Evolutionary conservation across 1,284 basidiomycete genomes (phyloP), one percentile per base, ranked within the genome.

Genomic region (Irpex sp.): DNA sequence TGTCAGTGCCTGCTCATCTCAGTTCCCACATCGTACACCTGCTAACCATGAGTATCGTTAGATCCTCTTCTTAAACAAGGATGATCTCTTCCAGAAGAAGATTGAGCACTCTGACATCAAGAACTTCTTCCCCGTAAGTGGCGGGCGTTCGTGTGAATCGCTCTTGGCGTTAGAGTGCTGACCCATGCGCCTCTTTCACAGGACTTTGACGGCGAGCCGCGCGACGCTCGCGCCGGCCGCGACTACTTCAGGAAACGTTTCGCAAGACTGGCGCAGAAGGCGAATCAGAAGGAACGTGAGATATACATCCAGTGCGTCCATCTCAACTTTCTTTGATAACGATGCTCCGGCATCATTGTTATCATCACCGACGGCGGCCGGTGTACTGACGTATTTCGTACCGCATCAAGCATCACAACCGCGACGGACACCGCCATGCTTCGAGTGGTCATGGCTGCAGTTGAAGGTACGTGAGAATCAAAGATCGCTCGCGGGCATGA

Each of bases 401-500:
- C 35, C 51, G 37, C 47, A 17, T 50, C 49, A 70, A 95, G 93
- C 75, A 89, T 90, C 65, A 97, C 96, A 43, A 97, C 92, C 46
- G 96, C 96, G 17, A 96, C 95, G 53, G 95, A 98, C 78, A 95
- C 94, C 0, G 90, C 84, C n/a, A 83, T 96, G 80, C 78, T 98
- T 64, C 82, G 92, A 70, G 94, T 96, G 35, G 93, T 97, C 46
- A 97, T 98, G 95, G 91, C 90, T 65, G 93, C 94, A 65, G 93
- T 94, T 63, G 91, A 93, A 92, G 91, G 92, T 90, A 68, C 68
- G 86, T 80, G 36, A 51, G 63, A 49, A 59, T 61, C 43, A 51
- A 58, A 62, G 49, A 50, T 50, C 13, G 13, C 19, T 3, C 39
- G 57, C 55, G 26, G 7, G 31, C 13, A 9, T 47, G 21, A 46